Percentiles rank a stretch among this genome's conserved stretches.
These are phyloP conservation scores for Ustulina deusta DNA, from an alignment of 2,329 filamentous ascomycete species.

Conservation along the genomic window DNA sequence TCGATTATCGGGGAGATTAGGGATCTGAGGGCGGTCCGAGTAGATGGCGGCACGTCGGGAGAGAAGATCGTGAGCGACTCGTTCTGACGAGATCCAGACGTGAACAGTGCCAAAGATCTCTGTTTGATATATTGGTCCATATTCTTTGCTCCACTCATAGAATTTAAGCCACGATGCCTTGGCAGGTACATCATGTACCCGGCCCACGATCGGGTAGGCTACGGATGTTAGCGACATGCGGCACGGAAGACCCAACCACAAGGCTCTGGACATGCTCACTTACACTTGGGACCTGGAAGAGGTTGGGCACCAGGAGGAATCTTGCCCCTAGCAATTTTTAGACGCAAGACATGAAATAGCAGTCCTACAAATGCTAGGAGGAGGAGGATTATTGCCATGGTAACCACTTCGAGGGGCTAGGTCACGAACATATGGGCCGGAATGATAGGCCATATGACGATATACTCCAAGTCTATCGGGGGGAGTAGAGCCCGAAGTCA, in stretches of 20 bases:
- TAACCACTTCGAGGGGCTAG: slow-evolving; percentile 13
- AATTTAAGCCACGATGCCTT: slow-evolving; percentile 61
- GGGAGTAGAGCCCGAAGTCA: not conserved
- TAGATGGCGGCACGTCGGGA: slow-evolving; percentile 57
- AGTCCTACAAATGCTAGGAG: slow-evolving; percentile 39
- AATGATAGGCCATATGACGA: slow-evolving; percentile 16
- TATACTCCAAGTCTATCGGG: slow-evolving; percentile 12
- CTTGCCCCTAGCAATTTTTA: slow-evolving; percentile 37
- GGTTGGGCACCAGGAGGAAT: slow-evolving; percentile 45
- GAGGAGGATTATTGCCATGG: slow-evolving; percentile 43
- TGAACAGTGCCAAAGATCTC: slow-evolving; percentile 60
- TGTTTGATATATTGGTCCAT: slow-evolving; percentile 61
- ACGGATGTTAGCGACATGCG: slow-evolving; percentile 32
- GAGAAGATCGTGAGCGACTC: slow-evolving; percentile 60
- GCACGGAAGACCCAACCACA: not conserved
- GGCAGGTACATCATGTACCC: slow-evolving; percentile 59
- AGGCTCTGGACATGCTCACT: slow-evolving; percentile 28
- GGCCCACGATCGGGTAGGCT: slow-evolving; percentile 59
- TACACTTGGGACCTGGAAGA: slow-evolving; percentile 49
- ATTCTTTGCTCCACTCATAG: slow-evolving; percentile 60
- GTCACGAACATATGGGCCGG: slow-evolving; percentile 17
- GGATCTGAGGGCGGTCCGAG: slow-evolving; percentile 61
- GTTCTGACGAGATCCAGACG: slow-evolving; percentile 62
- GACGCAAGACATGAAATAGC: slow-evolving; percentile 38
- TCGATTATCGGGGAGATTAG: slow-evolving; percentile 61